Evolutionary conservation across 192 early-diverging fungal species (phyloP).

Genomic region (Rhizoclosmatium globosum): DNA sequence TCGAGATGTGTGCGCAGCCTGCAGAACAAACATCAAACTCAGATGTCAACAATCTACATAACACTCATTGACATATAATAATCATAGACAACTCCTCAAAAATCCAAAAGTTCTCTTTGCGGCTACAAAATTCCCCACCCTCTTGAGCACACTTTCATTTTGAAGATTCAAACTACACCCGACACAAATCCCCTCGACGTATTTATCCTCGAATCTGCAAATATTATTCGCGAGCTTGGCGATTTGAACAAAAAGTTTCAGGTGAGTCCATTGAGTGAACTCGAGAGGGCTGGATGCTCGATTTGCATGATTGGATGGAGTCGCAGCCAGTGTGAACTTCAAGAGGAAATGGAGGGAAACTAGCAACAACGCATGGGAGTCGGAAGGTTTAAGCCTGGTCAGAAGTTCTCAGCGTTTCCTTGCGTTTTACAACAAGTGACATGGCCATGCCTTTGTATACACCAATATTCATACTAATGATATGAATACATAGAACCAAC

Average conservation of each 20-base stretch:
- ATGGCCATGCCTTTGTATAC: no score
- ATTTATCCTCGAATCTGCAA: constrained; percentile 78
- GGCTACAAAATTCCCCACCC: constrained; percentile 98
- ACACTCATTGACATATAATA: not conserved
- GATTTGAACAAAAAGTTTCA: constrained; percentile 87
- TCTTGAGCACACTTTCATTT: constrained; percentile 87
- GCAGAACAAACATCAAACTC: not conserved
- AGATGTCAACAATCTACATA: not conserved
- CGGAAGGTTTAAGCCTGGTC: no score
- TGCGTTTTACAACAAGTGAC: no score
- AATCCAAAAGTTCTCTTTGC: constrained; percentile 94
- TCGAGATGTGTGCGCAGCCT: no score
- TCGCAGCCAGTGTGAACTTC: not conserved
- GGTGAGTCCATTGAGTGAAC: constrained; percentile 40
- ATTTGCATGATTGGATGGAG: not conserved
- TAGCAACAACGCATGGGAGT: no score
- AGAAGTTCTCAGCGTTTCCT: no score
- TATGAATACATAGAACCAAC: constrained; percentile 45
- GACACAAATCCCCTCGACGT: constrained; percentile 87
- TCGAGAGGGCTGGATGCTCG: not conserved
- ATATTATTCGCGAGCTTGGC: constrained; percentile 78
- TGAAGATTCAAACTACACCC: constrained; percentile 92
- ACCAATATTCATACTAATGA: no score
- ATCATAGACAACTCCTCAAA: constrained; percentile 80
- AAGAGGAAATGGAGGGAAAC: no score